Percentiles rank a stretch among this genome's conserved stretches.
Conservation (phyloP, 129 eudicot species). For the Rutidosis leptorrhynchoides region DNA sequence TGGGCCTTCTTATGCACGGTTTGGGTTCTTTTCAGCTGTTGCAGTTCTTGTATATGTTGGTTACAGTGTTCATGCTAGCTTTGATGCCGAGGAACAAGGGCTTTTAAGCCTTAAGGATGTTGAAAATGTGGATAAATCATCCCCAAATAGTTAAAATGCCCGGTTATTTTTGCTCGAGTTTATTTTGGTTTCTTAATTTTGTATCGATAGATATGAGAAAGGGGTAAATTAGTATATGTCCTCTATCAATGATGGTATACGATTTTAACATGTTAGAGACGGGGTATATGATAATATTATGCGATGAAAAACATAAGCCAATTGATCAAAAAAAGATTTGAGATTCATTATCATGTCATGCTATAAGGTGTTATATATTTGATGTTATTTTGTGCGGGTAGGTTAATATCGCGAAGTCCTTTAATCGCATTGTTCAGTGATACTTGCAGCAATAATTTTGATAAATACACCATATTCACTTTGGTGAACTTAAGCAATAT, state of each 20-base stretch:
- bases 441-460: too few species aligned
- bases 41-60: constrained; percentile 60
- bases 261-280: constrained; percentile 3
- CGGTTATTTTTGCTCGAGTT: constrained; percentile 3
- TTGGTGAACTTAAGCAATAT: too few species aligned
- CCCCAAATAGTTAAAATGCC: constrained; percentile 37
- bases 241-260: constrained; percentile 13
- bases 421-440: too few species aligned
- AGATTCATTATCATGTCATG: constrained; percentile 5
- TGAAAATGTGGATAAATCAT: constrained; percentile 34
- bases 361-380: neutral
- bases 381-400: neutral
- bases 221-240: constrained; percentile 2
- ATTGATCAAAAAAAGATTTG: neutral
- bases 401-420: too few species aligned
- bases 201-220: neutral
- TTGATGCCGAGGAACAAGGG: constrained; percentile 81
- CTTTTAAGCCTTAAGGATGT: constrained; percentile 37
- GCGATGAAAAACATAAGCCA: neutral
- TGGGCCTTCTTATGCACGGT: constrained; percentile 70
- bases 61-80: constrained; percentile 96
- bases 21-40: constrained; percentile 74
- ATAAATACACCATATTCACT: too few species aligned
- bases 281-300: constrained; percentile 1
- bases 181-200: constrained; percentile 10